Evolutionary conservation across 768 basidiomycete genomes (phyloP), one percentile per base, ranked within the genome.

Genomic region (Coprinellus micaceus): DNA sequence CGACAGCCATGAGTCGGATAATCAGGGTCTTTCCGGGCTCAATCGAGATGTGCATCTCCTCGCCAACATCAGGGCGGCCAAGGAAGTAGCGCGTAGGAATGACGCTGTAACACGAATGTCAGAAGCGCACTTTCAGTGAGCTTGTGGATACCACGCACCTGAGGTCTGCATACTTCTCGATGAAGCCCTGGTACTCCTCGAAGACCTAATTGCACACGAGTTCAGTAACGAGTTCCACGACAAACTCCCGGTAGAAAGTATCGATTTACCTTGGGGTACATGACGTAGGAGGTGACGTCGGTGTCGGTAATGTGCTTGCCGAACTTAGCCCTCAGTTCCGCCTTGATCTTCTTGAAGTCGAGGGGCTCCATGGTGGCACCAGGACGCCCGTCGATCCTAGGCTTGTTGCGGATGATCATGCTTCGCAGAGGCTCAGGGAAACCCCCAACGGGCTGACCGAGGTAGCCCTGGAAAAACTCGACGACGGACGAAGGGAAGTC

Each of bases 391-490:
- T 98, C 93, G 66, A 98, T 96, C 71, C 91, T 84, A 44, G 88
- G 85, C 73, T 94, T 95, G 73, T 94, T 85, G 65, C 97, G 86
- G 69, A 98, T 99, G 67, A 99, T 82, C 61, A 86, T 82, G 60
- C 86, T 82, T 61, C 97, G 92, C 60, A 99, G 76, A 39, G 96
- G 94, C 70, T 99, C 97, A 56, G 97, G 97, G 89, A 98, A 98
- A 47, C 97, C 96, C 68, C 94, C 97, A 67, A 92, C 89, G 54
- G 97, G 97, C 68, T 98, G 94, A 29, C 97, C 96, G 60, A 99
- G 90, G 74, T 94, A 96, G 17, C 97, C 97, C 70, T 98, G 95
- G 93, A 98, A 98, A 82, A 97, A 99, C 66, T 98, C 96, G 40
- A 94, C 91, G 46, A 94, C 92, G 30, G 91, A 94, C 11, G 92